Base-by-base conservation (phyloP, 1,139 yeast species). In the Lodderomyces metapsilosis region DNA sequence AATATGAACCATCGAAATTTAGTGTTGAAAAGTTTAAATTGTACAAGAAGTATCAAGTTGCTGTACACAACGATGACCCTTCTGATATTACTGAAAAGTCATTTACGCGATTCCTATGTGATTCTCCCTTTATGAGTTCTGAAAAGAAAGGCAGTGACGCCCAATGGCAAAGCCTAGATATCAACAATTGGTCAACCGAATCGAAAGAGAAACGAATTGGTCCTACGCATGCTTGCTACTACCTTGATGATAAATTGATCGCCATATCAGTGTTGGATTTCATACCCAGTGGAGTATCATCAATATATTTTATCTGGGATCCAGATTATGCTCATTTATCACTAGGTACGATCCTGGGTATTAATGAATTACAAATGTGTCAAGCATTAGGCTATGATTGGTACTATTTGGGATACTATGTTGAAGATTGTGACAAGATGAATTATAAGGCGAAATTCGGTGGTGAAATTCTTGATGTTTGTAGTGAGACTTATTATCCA, bases 221-320 rank as follows among this genome's bases (percentile, higher is more conserved):
- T 76, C 52, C 81, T 78, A 41, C 74, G 1, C 98, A 91, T 58
- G 95, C 88, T 54, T 78, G 88, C 55, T 89, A 88, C 55, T 84
- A 85, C 52, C 58, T 76, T 18, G 76, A 86, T 37, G 80, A 64
- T 5, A 71, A 74, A 45, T 64, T 91, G 24, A 78, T 88, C 32
- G 96, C 94, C 0, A 64, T 91, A 25, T 88, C 88, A 0, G 87
- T 89, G 0, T 58, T 86, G 21, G 98, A 91, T 58, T 66, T 89
- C 25, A 59, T 91, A 30, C 96, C 96, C 0, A 61, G 78, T 13
- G 85, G 91, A 0, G 61, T 91, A 0, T 88, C 96, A 0, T 83
- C 95, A 0, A 92, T 91, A 1, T 91, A 89, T 56, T 85, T 89
- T 54, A 80, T 89, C 13, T 88, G 95, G 88, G 94, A 89, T 56